A percentile compares a stretch with the other conserved stretches of the same genome.
Conservation (phyloP, 805 yeast genomes). For the Schizosaccharomyces octosporus region DNA sequence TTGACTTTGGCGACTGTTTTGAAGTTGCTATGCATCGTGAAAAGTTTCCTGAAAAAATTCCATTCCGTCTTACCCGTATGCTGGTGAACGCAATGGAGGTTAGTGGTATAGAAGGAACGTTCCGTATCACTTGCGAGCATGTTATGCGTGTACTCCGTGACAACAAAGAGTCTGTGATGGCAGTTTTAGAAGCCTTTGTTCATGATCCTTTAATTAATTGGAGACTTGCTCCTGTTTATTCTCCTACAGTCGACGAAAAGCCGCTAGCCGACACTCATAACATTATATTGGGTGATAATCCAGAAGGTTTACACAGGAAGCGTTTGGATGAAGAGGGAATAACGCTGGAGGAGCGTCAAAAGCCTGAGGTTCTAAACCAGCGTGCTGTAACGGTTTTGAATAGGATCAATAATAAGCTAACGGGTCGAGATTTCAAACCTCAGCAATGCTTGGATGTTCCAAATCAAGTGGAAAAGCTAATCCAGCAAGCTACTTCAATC, state of each 20-base stretch:
- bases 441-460: conserved; percentile 50
- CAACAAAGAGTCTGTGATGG: conserved; percentile 89
- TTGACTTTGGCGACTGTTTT: conserved; percentile 97
- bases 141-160: conserved; percentile 86
- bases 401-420: conserved; percentile 73
- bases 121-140: conserved; percentile 85
- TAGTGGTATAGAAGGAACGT: conserved; percentile 92
- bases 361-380: conserved; percentile 52
- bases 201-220: conserved; percentile 95
- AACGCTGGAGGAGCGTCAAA: conserved; percentile 34
- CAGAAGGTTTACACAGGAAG: not conserved
- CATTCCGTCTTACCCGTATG: conserved; percentile 91
- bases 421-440: conserved; percentile 77
- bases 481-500: conserved; percentile 87
- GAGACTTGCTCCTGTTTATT: conserved; percentile 37
- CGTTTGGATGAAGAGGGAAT: conserved; percentile 40
- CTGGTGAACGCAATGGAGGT: conserved; percentile 96
- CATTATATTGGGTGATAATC: not conserved
- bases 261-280: not conserved
- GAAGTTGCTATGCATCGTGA: conserved; percentile 93
- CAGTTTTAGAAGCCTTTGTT: conserved; percentile 91
- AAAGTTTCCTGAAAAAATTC: conserved; percentile 93
- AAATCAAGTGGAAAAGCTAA: conserved; percentile 75
- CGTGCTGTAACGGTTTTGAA: conserved; percentile 75
- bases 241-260: not conserved